A percentile compares a stretch with the other conserved stretches of the same genome.
Conservation (phyloP, 2,329 filamentous ascomycete genomes). For the Fusarium decemcellulare region DNA sequence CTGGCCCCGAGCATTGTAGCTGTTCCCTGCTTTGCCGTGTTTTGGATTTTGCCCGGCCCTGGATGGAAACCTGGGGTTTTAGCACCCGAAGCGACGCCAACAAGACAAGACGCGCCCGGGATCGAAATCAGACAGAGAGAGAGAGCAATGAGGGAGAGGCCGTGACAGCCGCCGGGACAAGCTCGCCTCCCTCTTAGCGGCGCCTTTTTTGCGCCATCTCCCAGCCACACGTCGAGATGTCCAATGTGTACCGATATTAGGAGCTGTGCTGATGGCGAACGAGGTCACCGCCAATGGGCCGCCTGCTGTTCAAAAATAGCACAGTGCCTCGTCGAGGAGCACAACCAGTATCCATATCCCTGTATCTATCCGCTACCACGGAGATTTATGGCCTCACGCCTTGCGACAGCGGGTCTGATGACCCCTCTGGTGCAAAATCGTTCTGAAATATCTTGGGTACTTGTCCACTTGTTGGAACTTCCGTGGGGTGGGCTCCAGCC, state of each 20-base stretch:
- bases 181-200: constrained; percentile 1
- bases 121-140: not conserved
- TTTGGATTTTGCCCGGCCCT: constrained; percentile 26
- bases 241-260: not conserved
- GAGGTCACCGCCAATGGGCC: constrained; percentile 4
- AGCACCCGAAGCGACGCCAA: not conserved
- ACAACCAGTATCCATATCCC: constrained; percentile 11
- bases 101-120: not conserved
- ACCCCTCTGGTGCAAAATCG: constrained; percentile 5
- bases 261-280: not conserved
- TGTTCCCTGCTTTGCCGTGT: constrained; percentile 26
- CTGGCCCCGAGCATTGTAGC: not conserved
- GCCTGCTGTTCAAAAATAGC: constrained; percentile 36
- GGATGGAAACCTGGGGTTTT: constrained; percentile 22
- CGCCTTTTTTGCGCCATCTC: not conserved
- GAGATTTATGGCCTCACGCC: constrained; percentile 23
- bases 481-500: constrained; percentile 6
- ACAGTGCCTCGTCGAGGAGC: constrained; percentile 30
- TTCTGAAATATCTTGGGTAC: not conserved
- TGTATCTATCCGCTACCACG: constrained; percentile 17
- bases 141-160: not conserved
- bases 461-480: constrained; percentile 5
- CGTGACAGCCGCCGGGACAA: constrained; percentile 2
- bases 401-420: constrained; percentile 12
- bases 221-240: constrained; percentile 11